Base-by-base conservation (phyloP, 1,139 yeast genomes). In the Pichia kudriavzevii region DNA sequence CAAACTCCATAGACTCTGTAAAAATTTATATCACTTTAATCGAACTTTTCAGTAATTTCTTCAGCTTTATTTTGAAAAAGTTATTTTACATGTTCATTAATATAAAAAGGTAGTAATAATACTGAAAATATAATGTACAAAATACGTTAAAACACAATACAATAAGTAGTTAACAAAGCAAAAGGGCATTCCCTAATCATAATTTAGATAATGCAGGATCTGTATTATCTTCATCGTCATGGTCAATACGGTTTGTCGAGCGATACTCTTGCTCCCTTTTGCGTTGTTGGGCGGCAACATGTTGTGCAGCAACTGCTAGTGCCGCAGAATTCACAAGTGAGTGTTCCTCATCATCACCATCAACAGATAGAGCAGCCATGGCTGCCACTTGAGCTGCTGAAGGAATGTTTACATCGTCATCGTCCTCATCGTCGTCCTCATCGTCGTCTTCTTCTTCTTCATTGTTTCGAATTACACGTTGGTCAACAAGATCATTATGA, bases 171-270 rank as follows among this genome's bases (percentile, higher is more conserved):
- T 9, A 22, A 11, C 7, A 16, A 24, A 15, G n/a, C n/a, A n/a
- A n/a, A n/a, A n/a, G n/a, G n/a, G 9, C 10, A 12, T 5, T 12
- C 12, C 26, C 9, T 31, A 10, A 14, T 31, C 34, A 43, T 26
- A 44, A 31, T 27, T 43, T 44, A 7, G 46, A 38, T 31, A 46
- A 39, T 6, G 47, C 48, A 7, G 48, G 49, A 42, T 46, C 49
- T 7, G 49, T 44, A 9, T 42, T 42, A 18, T 26, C 29, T 13
- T 42, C 44, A 21, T 41, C n/a, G n/a, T n/a, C n/a, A n/a, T n/a
- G n/a, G n/a, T n/a, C n/a, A n/a, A n/a, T n/a, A n/a, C n/a, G n/a
- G n/a, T n/a, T n/a, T n/a, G n/a, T n/a, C n/a, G n/a, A n/a, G 17
- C 13, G 25, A 24, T 34, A 25, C 16, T 18, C 26, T 16, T 38